Conservation (phyloP, 306 rosid genomes). For the Cyclanthera cordifolia region DNA sequence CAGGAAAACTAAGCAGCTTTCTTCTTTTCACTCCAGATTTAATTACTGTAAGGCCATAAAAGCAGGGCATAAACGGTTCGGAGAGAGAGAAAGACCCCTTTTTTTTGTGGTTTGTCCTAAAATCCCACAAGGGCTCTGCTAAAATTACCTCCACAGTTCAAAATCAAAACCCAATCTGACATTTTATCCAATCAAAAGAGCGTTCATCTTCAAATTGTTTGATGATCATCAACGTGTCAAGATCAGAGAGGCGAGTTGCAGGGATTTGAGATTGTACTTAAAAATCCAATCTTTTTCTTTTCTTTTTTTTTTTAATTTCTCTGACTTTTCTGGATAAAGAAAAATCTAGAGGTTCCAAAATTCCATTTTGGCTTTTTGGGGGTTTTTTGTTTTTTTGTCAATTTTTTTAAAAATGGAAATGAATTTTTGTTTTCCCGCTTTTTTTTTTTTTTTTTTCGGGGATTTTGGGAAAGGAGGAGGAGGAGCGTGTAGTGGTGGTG, state of each 20-base stretch:
- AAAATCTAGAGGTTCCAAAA: not conserved
- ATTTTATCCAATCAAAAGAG: not conserved
- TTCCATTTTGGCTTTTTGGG: not conserved
- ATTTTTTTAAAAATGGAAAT: not conserved
- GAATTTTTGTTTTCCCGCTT: conserved; percentile 7
- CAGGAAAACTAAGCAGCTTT: not conserved
- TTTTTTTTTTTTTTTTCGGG: too few relatives aligned
- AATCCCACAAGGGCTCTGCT: not conserved
- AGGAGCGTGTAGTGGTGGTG: too few relatives aligned
- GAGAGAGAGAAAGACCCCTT: conserved; percentile 6
- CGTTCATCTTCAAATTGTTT: conserved; percentile 17
- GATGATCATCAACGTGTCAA: not conserved
- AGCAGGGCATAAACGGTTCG: conserved; percentile 11
- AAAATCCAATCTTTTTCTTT: not conserved
- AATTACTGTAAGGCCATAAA: not conserved
- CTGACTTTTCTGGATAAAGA: not conserved
- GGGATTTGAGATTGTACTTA: not conserved
- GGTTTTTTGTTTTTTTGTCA: not conserved
- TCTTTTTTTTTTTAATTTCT: not conserved
- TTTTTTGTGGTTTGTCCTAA: conserved; percentile 13
- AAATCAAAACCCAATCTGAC: not conserved
- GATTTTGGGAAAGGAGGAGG: too few relatives aligned
- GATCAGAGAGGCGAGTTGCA: not conserved
- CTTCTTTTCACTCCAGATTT: not conserved
- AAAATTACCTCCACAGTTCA: not conserved